These are phyloP conservation scores for Candida tibetensis DNA, from an alignment of 805 yeast species.

Conservation along the genomic window DNA sequence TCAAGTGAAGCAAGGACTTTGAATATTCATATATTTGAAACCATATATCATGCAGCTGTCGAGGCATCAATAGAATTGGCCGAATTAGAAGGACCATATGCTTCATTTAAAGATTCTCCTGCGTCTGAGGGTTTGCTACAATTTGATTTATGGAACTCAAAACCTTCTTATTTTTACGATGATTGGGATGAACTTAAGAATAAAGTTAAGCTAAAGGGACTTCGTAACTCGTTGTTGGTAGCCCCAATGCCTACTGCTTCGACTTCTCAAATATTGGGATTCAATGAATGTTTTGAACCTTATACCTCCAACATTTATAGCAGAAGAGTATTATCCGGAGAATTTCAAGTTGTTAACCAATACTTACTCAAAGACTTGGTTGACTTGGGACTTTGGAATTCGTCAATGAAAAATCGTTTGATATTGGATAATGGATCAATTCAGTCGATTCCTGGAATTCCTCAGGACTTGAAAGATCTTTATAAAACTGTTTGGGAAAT, in stretches of 20 bases:
- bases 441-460: constrained; percentile 53
- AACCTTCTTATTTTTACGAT: constrained; percentile 48
- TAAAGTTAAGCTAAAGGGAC: constrained; percentile 46
- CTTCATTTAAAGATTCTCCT: constrained; percentile 54
- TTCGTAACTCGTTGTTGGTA: constrained; percentile 57
- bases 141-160: constrained; percentile 57
- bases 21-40: constrained; percentile 59
- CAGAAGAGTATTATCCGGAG: constrained; percentile 62
- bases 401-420: constrained; percentile 54
- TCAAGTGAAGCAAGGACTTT: constrained; percentile 55
- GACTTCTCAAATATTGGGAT: constrained; percentile 60
- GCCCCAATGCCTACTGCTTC: constrained; percentile 73
- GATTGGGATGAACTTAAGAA: constrained; percentile 58
- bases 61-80: constrained; percentile 59
- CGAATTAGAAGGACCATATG: constrained; percentile 48
- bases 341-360: constrained; percentile 62
- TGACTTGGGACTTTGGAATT: constrained; percentile 58
- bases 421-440: constrained; percentile 58
- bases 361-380: constrained; percentile 56
- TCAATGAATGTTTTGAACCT: constrained; percentile 63
- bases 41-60: constrained; percentile 58
- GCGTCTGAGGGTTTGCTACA: constrained; percentile 57
- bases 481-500: constrained; percentile 65
- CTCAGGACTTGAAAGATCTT: constrained; percentile 51
- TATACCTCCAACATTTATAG: constrained; percentile 61